Base-by-base conservation (phyloP, 2,329 filamentous ascomycete genomes). In the Botrytis fragariae region DNA sequence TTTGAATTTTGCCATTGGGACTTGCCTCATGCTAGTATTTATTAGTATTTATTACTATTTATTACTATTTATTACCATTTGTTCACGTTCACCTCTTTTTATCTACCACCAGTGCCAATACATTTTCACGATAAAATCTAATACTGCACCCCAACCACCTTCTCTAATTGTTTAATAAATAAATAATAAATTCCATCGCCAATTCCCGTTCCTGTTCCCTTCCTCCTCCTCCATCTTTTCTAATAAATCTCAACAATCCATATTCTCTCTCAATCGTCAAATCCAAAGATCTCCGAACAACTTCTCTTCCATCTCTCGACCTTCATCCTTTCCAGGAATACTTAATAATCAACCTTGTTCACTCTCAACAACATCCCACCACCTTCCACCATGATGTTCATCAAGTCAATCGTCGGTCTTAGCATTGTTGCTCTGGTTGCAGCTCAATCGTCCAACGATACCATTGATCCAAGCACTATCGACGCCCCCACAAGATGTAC, bases 361-460 rank as follows among this genome's bases (percentile, higher is more conserved):
- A 69, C 22, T 54, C 39, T 63, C 59, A 62, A 48, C 59, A 4
- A 48, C 51, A 42, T 22, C 3, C 12, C 45, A 44, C 39, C 37
- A 51, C 57, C 18, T 37, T 20, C 48, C 45, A 39, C 44, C 61
- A 79, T 77, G 72, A 81, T 81, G 80, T 75, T 79, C 67, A 74
- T 74, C 74, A 79, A 77, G 39, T 77, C 79, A 18, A 69, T 75
- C 29, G 74, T 78, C 74, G 77, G 76, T 44, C 77, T 80, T 42
- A 77, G 78, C 65, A 70, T 80, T 14, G 67, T 80, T 64, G 77
- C 78, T 74, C 72, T 76, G 73, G 77, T 74, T 51, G 75, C 75
- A 54, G 75, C 74, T 62, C 60, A 65, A 59, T 48, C 69, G 32
- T 44, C 72, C 74, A 79, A 80, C 72, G 74, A 74, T 22, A 78